Evolutionary conservation across 1,284 basidiomycete species (phyloP), one percentile per base, ranked within the genome.

Genomic region (Chalciporus sp.): DNA sequence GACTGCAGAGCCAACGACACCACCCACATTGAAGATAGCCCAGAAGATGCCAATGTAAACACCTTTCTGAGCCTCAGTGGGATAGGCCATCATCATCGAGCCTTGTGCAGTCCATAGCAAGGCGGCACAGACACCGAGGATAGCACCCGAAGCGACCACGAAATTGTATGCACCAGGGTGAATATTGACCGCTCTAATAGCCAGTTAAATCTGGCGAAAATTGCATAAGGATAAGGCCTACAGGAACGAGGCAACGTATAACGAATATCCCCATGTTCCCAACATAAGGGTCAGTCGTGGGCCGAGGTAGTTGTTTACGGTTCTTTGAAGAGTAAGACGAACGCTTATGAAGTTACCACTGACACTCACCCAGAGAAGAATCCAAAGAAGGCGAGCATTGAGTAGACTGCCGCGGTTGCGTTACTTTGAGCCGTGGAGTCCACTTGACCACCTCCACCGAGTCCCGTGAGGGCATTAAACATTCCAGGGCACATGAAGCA

Each of bases 71-170:
- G 75, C 61, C 58, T 80, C 79, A 48, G 76, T 83, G 0, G 84
- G 82, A 62, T 87, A 88, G 1, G 82, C 76, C 56, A 88, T 74
- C 80, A 86, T 86, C 58, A 86, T 68, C 1, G 80, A 78, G 19
- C 85, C 86, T 63, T 88, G 86, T 0, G 83, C 82, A 0, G 82
- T 79, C 84, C 85, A 86, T 28, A 89, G 72, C 41, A 88, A 66
- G n/a, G 82, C 80, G 14, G 87, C 86, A 62, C 82, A 85, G 39
- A 83, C 51, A 27, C 86, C 86, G 7, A 88, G 79, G 52, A 87
- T 64, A 20, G 81, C 81, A 9, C 85, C 86, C 0, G 83, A 70
- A 11, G 74, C 74, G 53, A 86, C 79, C 52, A 82, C 78, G 52
- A 82, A 84, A 11, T 64, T 65, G 49, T 73, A 69, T 5, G 74